A percentile compares a stretch with the other conserved stretches of the same genome.
Conservation (phyloP, 2,329 filamentous ascomycete genomes). For the Hypoxylon sp. region DNA sequence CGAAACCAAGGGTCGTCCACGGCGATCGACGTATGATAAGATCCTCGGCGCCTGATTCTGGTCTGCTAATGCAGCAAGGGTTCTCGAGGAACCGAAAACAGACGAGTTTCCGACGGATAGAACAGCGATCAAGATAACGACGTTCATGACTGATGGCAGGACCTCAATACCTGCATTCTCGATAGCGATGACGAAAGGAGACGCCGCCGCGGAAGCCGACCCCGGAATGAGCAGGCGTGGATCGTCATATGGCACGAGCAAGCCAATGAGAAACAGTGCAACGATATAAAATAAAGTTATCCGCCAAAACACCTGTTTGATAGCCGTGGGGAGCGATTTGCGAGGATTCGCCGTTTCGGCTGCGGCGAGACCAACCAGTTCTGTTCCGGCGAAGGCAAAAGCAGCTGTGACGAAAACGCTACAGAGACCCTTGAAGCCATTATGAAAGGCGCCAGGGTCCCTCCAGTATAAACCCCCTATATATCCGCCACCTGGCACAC, state of each 20-base stretch:
- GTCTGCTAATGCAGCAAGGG: conserved; percentile 89
- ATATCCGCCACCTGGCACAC: conserved; percentile 79
- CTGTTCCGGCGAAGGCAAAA: conserved; percentile 82
- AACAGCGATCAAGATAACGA: conserved; percentile 92
- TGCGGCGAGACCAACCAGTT: conserved; percentile 82
- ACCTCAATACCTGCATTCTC: conserved; percentile 83
- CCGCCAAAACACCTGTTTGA: conserved; percentile 96
- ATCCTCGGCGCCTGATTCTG: conserved; percentile 85
- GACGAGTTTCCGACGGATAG: conserved; percentile 93
- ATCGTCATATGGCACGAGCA: conserved; percentile 84
- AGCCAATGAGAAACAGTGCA: conserved; percentile 82
- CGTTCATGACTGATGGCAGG: conserved; percentile 91
- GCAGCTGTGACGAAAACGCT: conserved; percentile 83
- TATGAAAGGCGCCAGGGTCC: conserved; percentile 85
- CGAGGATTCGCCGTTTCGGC: conserved; percentile 84
- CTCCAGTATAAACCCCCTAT: conserved; percentile 85
- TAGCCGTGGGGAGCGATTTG: conserved; percentile 85
- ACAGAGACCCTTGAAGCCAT: conserved; percentile 87
- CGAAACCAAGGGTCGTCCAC: conserved; percentile 82
- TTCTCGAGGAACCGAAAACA: conserved; percentile 92
- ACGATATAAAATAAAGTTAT: conserved; percentile 93
- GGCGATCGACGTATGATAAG: conserved; percentile 85
- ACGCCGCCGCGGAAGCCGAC: conserved; percentile 76
- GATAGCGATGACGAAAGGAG: conserved; percentile 95
- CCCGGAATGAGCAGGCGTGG: conserved; percentile 71